A percentile compares a stretch with the other conserved stretches of the same genome.
Conservation (phyloP, 768 basidiomycete genomes). For the Glaciozyma antarctica region DNA sequence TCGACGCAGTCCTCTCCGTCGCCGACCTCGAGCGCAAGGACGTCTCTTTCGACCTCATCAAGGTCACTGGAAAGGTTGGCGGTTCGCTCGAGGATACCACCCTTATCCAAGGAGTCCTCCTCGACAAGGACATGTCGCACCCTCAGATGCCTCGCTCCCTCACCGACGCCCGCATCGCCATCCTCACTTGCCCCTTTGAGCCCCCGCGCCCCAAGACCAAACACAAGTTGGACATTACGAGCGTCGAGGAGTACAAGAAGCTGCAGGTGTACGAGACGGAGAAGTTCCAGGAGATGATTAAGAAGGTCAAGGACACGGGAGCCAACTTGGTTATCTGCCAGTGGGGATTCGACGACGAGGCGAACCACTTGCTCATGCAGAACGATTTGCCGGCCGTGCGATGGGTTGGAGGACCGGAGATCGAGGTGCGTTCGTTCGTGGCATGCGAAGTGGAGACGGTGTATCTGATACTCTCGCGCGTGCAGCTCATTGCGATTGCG, state of each 20-base stretch:
- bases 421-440: slow-evolving; percentile 56
- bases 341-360: slow-evolving; percentile 99
- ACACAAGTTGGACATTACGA: slow-evolving; percentile 94
- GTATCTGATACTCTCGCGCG: not conserved
- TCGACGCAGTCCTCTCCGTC: slow-evolving; percentile 89
- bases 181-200: slow-evolving; percentile 97
- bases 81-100: slow-evolving; percentile 90
- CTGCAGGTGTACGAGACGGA: slow-evolving; percentile 88
- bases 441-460: not conserved
- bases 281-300: slow-evolving; percentile 96
- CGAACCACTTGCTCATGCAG: slow-evolving; percentile 95
- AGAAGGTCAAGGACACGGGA: slow-evolving; percentile 86
- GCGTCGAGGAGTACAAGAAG: slow-evolving; percentile 92
- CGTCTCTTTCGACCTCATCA: slow-evolving; percentile 95
- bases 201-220: slow-evolving; percentile 98
- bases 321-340: slow-evolving; percentile 99
- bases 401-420: slow-evolving; percentile 99
- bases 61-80: slow-evolving; percentile 97
- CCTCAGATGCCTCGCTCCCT: slow-evolving; percentile 91
- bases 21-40: slow-evolving; percentile 91
- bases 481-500: slow-evolving; percentile 89
- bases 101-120: slow-evolving; percentile 90
- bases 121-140: slow-evolving; percentile 99
- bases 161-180: slow-evolving; percentile 81
- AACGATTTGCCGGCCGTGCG: slow-evolving; percentile 93